Conservation (phyloP, 331 rosid species). For the Rosa hybrid region DNA sequence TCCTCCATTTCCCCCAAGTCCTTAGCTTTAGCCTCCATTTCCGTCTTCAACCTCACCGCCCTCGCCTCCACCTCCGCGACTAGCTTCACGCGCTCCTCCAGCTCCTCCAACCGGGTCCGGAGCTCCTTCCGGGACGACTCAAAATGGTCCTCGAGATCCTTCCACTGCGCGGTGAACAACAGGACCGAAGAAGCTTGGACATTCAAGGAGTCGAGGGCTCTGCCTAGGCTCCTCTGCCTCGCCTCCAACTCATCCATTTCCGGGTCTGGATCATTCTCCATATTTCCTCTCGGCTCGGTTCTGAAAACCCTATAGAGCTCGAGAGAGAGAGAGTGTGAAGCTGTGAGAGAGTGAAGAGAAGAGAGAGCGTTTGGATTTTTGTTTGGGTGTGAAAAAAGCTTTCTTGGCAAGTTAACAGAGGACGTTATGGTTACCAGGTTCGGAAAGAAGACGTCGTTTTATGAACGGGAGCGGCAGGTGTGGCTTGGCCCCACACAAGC, state of each 20-base stretch:
- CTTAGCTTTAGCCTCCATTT: neutral
- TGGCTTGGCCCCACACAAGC: too few species aligned
- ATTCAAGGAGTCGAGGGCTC: constrained; percentile 18
- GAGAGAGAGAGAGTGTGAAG: neutral
- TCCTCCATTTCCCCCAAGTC: neutral
- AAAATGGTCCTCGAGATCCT: constrained; percentile 41
- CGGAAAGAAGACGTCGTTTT: too few species aligned
- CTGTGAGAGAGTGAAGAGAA: neutral
- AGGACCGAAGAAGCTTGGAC: neutral
- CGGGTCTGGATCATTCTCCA: neutral
- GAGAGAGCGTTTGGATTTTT: neutral
- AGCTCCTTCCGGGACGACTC: constrained; percentile 19
- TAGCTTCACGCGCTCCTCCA: neutral
- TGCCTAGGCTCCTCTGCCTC: constrained; percentile 30
- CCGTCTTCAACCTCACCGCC: neutral
- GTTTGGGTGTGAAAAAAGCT: too few species aligned
- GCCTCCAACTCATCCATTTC: constrained; percentile 18
- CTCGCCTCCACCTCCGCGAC: neutral
- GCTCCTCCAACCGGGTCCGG: neutral
- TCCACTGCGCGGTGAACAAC: constrained; percentile 28
- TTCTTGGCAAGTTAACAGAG: neutral
- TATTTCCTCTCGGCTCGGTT: neutral
- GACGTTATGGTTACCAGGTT: neutral
- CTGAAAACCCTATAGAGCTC: neutral
- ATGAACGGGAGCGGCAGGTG: too few species aligned